Base-by-base conservation (phyloP, 768 basidiomycete species). In the Leccinum barrowsii region DNA sequence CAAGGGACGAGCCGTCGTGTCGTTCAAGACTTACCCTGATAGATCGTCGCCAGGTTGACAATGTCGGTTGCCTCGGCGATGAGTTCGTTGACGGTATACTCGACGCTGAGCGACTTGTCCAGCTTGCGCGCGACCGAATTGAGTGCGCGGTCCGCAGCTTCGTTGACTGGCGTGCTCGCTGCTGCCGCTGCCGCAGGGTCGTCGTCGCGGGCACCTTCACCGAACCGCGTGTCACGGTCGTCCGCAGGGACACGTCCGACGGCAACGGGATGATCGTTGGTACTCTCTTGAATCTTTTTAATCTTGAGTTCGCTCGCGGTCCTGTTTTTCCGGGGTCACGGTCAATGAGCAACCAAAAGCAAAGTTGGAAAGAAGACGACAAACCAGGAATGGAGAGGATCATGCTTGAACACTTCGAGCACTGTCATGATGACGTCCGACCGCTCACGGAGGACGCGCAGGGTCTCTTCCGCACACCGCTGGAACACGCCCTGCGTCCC, bases 401-500 rank as follows among this genome's bases (percentile, higher is more conserved):
- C 96, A 67, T 96, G 85, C 71, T 91, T 93, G 84, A 98, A 97
- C 13, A 98, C 96, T 67, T 97, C 95, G 37, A 99, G 79, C 4
- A 99, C 90, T 1, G 95, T 98, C 82, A 94, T 85, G 67, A 99
- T 87, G 48, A 96, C 85, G 34, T 87, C 89, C 0, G 92, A 91
- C 10, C 86, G 83, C 40, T 89, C 86, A 11, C 95, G 83, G 34
- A 98, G 77, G 5, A 99, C 96, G 12, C 94, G 85, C 7, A 99
- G 74, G 0, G 95, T 97, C 73, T 98, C 92, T 74, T 99, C 94
- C 1, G 93, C 87, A 68, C 96, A 98, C 13, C 93, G 84, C 60
- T 95, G 87, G 78, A 96, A 99, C 2, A 98, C 95, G 0, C 96
- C 96, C 63, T 92, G 85, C 1, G 93, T 90, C 0, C 94, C 94